Evolutionary conservation across 2,329 filamentous ascomycete species (phyloP).

Genomic region (Aspergillus fumigatus): DNA sequence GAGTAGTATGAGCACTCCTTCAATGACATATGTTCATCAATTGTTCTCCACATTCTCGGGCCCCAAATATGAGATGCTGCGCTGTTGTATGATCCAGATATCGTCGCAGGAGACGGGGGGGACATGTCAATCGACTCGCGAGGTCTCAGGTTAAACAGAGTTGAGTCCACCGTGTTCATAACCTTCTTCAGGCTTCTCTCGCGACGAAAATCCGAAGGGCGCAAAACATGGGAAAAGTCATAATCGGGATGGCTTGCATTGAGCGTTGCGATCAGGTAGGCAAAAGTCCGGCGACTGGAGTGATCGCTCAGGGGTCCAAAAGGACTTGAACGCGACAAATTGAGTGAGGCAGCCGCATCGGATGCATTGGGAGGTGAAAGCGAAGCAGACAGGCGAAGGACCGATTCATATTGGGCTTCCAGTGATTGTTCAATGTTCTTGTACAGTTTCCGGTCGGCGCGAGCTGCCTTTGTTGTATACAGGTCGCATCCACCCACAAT

Average conservation of each 20-base stretch:
- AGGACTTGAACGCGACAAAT: conserved; percentile 80
- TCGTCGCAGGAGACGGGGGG: conserved; percentile 38
- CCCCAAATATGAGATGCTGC: conserved; percentile 67
- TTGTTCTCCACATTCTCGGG: conserved; percentile 82
- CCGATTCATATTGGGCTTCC: conserved; percentile 83
- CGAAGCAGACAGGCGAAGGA: conserved; percentile 79
- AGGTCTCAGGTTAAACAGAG: conserved; percentile 79
- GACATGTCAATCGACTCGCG: conserved; percentile 42
- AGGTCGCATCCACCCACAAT: conserved; percentile 92
- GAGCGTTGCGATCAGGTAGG: conserved; percentile 91
- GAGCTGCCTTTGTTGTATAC: conserved; percentile 95
- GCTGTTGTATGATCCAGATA: conserved; percentile 45
- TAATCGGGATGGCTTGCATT: conserved; percentile 96
- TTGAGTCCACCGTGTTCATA: conserved; percentile 83
- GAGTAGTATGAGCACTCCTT: conserved; percentile 85
- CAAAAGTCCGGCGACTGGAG: conserved; percentile 84
- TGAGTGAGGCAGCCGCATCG: conserved; percentile 61
- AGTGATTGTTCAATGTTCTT: conserved; percentile 90
- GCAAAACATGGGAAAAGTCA: conserved; percentile 89
- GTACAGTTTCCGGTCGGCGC: conserved; percentile 94
- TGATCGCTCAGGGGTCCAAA: conserved; percentile 88
- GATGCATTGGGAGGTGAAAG: conserved; percentile 77
- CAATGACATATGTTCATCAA: conserved; percentile 92
- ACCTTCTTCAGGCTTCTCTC: conserved; percentile 75
- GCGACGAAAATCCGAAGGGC: conserved; percentile 82